Base-by-base conservation (phyloP, 164 flowering plant genomes). In the Aristolochia contorta region DNA sequence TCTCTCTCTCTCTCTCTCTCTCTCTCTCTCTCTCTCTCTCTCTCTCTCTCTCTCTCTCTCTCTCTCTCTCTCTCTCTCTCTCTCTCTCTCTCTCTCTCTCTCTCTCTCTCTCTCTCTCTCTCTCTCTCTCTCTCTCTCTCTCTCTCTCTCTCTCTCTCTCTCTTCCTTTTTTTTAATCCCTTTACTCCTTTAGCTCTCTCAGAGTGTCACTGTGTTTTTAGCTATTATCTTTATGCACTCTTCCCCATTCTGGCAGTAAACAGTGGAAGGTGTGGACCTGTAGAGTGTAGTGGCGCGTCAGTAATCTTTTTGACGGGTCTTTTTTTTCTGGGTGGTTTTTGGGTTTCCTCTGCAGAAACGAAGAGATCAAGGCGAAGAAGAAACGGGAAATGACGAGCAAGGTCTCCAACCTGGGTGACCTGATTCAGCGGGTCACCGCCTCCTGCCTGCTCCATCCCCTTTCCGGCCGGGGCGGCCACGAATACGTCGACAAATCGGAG, bases 391-490 rank as follows among this genome's bases (percentile, higher is more conserved):
- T 83, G 96, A 72, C 86, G 22, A 79, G 55, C 76, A 86, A 72
- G 66, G 85, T 75, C 19, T 77, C 89, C 0, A 87, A 82, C 53
- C 78, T 89, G 71, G 76, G 95, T 46, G 89, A 89, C 81, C 82
- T 89, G 78, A 74, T 92, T 58, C 98, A 92, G 58, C 71, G 88
- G 19, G 96, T 87, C 54, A 65, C 95, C 1, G 80, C 91, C 16
- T 80, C 89, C 18, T 92, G 98, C 72, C 66, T 91, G 60, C 82
- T 84, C 25, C 83, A 85, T 19, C 92, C 98, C 16, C 83, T 89
- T 19, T 71, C 80, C n/a, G n/a, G n/a, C 59, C 69, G 65, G 65
- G 65, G 55, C n/a, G 14, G 54, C 65, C 72, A 81, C 48, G 58
- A 67, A 20, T 55, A 23, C 1, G 62, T 16, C 19, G 63, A 65